Evolutionary conservation across 768 basidiomycete species (phyloP), one percentile per base, ranked within the genome.

Genomic region (Lepiota venenata): DNA sequence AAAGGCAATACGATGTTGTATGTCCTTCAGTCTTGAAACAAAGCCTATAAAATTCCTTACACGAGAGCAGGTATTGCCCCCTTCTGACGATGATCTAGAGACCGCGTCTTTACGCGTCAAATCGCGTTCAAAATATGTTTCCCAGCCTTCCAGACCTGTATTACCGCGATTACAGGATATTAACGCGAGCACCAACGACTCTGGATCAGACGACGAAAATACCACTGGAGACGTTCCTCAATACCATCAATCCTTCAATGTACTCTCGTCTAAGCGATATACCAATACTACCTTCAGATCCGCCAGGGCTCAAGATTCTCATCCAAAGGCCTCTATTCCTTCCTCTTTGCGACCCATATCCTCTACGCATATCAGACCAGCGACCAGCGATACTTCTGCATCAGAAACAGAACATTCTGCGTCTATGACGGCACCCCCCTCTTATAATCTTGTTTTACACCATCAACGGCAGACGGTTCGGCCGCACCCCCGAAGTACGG

Each of bases 1-100:
- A 87, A 71, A 64, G 64, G 32, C 80, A 82, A 59, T 66, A 82
- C 58, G 74, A 72, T 11, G 75, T 78, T 58, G 69, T 60, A 32
- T 55, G 66, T 56, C 21, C 16, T 35, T 12, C 6, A 27, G 20
- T 35, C 32, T 8, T 32, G 32, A 22, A 45, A 36, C 12, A 44
- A 35, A 35, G 36, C 16, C 52, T 55, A 20, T 22, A 43, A 16
- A 2, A 54, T 52, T 9, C 62, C 59, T 40, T 43, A 39, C 15
- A 29, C n/a, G 18, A 9, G 11, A 11, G 21, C n/a, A 52, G 48
- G 2, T 20, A 1, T 27, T 15, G n/a, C 15, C 38, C 50, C 16
- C 35, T 39, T 39, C 50, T 12, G 29, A 47, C 14, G 25, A 48
- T 12, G 47, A 42, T n/a, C 35, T n/a, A 15, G 53, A 41, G 36